Base-by-base conservation (phyloP, 441 rosid species). In the Adansonia madagascariensis region DNA sequence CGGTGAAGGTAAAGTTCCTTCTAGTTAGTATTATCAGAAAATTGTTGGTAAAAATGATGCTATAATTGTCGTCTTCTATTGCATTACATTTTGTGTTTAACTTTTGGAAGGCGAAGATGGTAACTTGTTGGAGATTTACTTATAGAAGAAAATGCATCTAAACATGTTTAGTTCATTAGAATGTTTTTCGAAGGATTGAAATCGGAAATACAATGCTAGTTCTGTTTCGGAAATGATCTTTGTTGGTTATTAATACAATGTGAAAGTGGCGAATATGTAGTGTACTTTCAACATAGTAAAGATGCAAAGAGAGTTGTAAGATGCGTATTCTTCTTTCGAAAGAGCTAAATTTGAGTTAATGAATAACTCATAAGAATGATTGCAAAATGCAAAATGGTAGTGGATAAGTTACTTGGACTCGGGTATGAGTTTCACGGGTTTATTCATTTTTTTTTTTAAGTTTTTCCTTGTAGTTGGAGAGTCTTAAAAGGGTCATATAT, bases 1-100 rank as follows among this genome's bases (percentile, higher is more conserved):
- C 3, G 82, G 17, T n/a, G 89, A 88, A 86, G 98, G 97, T 92
- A 87, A 88, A 92, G 80, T 63, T 8, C 80, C 2, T 49, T 73
- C 22, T 15, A 50, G 17, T 4, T 52, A 50, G 22, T 27, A 9
- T 71, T 8, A 47, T 47, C 3, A 22, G 41, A 47, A 6, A 68
- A 68, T 47, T 68, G 6, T 55, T n/a, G 9, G 6, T 35, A 39
- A 1, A 27, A 31, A 71, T 52, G 46, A 47, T 52, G 44, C 46
- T 27, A 7, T 3, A 8, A 50, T 35, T 27, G 20, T 70, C 4
- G 4, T 50, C 44, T 12, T 49, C 14, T 3, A 2, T 22, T 22
- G 43, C 73, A 20, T 68, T 47, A 68, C 39, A 68, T 69, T 18
- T 44, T 68, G 14, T 66, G 12, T 43, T 49, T 52, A 8, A 66